These are phyloP conservation scores for Tetrapisispora namnaoensis DNA, from an alignment of 805 yeast genomes.

Conservation along the genomic window DNA sequence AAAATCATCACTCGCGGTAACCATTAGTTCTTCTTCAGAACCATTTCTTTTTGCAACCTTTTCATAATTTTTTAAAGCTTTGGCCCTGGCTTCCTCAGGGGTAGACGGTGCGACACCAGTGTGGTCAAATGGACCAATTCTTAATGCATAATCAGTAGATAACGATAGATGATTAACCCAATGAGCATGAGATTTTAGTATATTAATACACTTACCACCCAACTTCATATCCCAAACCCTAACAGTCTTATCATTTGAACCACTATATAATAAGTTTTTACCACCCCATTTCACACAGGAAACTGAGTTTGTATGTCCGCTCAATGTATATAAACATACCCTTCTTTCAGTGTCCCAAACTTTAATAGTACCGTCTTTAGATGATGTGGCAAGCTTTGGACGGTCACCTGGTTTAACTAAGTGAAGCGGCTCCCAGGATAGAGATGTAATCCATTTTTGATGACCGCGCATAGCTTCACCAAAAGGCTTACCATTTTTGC, in stretches of 20 bases:
- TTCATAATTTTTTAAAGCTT: slow-evolving; percentile 44
- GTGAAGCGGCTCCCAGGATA: slow-evolving; percentile 93
- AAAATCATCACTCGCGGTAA: slow-evolving; percentile 93
- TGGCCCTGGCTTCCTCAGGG: slow-evolving; percentile 38
- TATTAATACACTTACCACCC: slow-evolving; percentile 68
- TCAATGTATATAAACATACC: slow-evolving; percentile 55
- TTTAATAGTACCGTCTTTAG: slow-evolving; percentile 83
- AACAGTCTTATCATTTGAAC: slow-evolving; percentile 90
- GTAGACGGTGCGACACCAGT: slow-evolving; percentile 38
- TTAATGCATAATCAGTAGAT: slow-evolving; percentile 78
- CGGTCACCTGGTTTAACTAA: slow-evolving; percentile 52
- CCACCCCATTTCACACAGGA: slow-evolving; percentile 99
- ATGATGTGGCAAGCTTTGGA: slow-evolving; percentile 73
- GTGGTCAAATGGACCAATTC: slow-evolving; percentile 86
- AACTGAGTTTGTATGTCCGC: slow-evolving; percentile 83
- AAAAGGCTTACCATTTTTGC: slow-evolving; percentile 57
- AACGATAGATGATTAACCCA: slow-evolving; percentile 95
- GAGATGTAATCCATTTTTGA: slow-evolving; percentile 76
- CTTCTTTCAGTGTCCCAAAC: slow-evolving; percentile 81
- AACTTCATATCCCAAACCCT: slow-evolving; percentile 77
- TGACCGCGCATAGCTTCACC: slow-evolving; percentile 78
- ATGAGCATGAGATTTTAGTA: slow-evolving; percentile 84
- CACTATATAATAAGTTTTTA: slow-evolving; percentile 68
- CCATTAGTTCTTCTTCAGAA: slow-evolving; percentile 71
- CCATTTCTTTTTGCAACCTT: slow-evolving; percentile 48